Conservation (phyloP, 345 rosid species). For the Odontarrhena argentea region DNA sequence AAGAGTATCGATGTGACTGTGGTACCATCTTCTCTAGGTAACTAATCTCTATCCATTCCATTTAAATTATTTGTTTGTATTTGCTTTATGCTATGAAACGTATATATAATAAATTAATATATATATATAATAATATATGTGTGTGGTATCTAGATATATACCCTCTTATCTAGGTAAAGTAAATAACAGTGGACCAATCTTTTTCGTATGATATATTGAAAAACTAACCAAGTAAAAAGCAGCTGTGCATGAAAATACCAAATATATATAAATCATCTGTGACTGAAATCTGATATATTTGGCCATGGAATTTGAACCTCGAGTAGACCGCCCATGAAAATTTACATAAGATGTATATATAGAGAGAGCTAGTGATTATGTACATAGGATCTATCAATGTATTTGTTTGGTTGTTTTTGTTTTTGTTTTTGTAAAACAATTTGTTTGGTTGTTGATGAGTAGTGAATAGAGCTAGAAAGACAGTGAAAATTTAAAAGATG, state of each 20-base stretch:
- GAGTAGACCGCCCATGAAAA: conserved; percentile 48
- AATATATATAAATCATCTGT: conserved; percentile 31
- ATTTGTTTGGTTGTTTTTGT: conserved; percentile 37
- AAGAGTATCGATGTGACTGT: conserved; percentile 85
- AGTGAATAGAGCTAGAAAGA: conserved; percentile 40
- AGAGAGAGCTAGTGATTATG: conserved; percentile 25
- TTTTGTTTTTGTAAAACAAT: not conserved
- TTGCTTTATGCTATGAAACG: conserved; percentile 31
- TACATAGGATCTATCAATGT: conserved; percentile 44
- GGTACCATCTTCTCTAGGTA: conserved; percentile 90
- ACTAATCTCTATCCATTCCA: conserved; percentile 39
- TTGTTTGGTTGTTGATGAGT: conserved; percentile 40
- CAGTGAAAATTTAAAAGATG: conserved; percentile 36
- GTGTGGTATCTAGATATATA: conserved; percentile 26
- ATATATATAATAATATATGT: conserved; percentile 14
- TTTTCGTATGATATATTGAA: conserved; percentile 21
- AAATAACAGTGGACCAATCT: conserved; percentile 36
- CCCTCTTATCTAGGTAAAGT: conserved; percentile 38
- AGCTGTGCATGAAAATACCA: conserved; percentile 34
- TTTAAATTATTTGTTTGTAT: conserved; percentile 38
- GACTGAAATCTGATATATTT: conserved; percentile 31
- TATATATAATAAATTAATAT: not conserved
- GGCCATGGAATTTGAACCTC: conserved; percentile 36
- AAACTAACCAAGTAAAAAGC: conserved; percentile 30
- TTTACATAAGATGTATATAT: not conserved